Base-by-base conservation (phyloP, 768 basidiomycete genomes). In the Psilocybe azurescens region DNA sequence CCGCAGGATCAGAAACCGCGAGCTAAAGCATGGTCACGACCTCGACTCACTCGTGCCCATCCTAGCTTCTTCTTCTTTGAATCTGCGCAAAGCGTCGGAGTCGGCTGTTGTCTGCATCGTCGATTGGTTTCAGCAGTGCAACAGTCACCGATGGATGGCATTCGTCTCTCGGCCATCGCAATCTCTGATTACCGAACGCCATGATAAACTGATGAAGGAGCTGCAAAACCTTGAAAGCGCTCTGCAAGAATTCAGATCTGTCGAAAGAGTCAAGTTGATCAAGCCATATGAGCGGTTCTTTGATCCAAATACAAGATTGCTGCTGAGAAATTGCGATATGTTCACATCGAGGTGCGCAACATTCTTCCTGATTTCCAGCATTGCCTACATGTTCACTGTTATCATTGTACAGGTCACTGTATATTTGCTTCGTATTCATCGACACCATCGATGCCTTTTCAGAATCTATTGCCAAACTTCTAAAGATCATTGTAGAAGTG, bases 381-480 rank as follows among this genome's bases (percentile, higher is more conserved):
- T 20, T 24, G 5, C 3, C 18, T 33, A 61, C n/a, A 30, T 32
- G 39, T 38, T 24, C 48, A 58, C 11, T 51, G 6, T 24, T 14
- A 41, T 9, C 50, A 13, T 18, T 52, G 48, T 18, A 20, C 18
- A 81, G 81, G 33, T 79, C 82, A 3, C 71, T 83, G 2, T 83
- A 78, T 58, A 71, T 79, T 13, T 80, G 79, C 50, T 82, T 82
- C 57, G 79, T 82, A 1, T 82, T 81, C 67, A 75, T 76, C 41
- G 79, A 79, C 59, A 73, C 78, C 30, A 64, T 83, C 9, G 76
- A 81, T 24, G 74, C 75, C 1, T 81, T 80, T 47, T 74, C 79
- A 0, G 75, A 78, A 10, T 70, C 74, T 8, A 70, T 81, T 1
- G 61, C 70, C 11, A 71, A 69, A 13, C 62, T 81, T 3, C 63